Evolutionary conservation across 192 early-diverging fungal species (phyloP).

Genomic region (Coemansia erecta): DNA sequence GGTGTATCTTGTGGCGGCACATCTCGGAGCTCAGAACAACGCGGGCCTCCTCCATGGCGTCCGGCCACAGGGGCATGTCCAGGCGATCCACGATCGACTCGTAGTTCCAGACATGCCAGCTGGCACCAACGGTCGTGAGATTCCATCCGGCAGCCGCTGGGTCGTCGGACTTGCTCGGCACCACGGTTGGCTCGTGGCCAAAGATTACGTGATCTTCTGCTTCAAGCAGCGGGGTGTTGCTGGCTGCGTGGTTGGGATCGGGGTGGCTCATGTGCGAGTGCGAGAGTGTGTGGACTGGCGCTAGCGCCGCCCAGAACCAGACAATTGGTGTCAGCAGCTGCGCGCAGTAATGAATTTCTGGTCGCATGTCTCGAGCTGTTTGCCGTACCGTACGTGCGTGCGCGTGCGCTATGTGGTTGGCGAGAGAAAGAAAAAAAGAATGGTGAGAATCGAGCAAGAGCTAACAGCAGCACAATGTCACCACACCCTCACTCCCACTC

Average conservation of each 20-base stretch:
- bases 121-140: constrained; percentile 23
- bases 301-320: neutral
- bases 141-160: constrained; percentile 14
- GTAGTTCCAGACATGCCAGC: constrained; percentile 48
- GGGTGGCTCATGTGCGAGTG: constrained; percentile 35
- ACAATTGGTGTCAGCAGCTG: neutral
- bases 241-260: neutral
- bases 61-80: constrained; percentile 44
- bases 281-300: constrained; percentile 11
- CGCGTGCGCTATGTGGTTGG: too few species aligned
- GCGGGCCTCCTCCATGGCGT: constrained; percentile 26
- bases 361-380: too few species aligned
- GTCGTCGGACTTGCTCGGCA: neutral
- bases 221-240: neutral
- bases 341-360: too few species aligned
- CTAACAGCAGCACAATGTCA: too few species aligned
- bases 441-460: too few species aligned
- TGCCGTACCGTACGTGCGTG: too few species aligned
- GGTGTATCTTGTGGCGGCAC: constrained; percentile 28
- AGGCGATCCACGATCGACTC: constrained; percentile 23
- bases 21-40: constrained; percentile 34
- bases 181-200: constrained; percentile 13
- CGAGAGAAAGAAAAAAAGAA: too few species aligned
- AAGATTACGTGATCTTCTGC: constrained; percentile 40
- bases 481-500: too few species aligned